These are phyloP conservation scores for Lippia alba DNA, from an alignment of 305 asterid species.

Conservation along the genomic window DNA sequence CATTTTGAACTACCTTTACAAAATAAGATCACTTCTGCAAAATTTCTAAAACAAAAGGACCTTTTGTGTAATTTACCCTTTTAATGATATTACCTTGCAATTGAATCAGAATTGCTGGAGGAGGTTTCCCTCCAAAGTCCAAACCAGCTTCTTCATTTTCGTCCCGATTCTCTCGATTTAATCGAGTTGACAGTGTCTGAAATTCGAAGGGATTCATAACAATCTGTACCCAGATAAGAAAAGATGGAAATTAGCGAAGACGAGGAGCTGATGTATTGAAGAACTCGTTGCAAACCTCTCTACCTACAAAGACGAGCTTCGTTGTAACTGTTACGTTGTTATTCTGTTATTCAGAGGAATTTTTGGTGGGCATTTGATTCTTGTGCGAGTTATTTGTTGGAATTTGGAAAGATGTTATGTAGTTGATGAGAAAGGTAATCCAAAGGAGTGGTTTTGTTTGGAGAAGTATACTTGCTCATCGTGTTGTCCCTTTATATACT, in stretches of 20 bases:
- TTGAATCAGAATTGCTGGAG: not conserved
- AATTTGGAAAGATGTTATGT: not conserved
- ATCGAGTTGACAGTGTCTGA: not conserved
- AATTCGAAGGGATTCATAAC: not conserved
- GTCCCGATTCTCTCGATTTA: not conserved
- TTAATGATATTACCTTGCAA: not conserved
- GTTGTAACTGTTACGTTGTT: not conserved
- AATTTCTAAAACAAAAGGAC: not conserved
- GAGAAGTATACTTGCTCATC: too few relatives aligned
- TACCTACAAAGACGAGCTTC: conserved; percentile 90
- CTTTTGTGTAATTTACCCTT: not conserved
- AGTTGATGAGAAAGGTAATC: too few relatives aligned
- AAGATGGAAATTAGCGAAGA: conserved; percentile 59
- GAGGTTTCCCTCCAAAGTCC: conserved; percentile 36
- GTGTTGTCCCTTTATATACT: too few relatives aligned
- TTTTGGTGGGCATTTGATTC: conserved; percentile 2
- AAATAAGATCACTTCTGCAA: not conserved
- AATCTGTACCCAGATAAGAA: not conserved
- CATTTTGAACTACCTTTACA: too few relatives aligned
- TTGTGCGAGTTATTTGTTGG: not conserved
- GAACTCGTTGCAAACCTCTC: conserved; percentile 85
- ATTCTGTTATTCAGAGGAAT: not conserved
- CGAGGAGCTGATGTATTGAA: conserved; percentile 79
- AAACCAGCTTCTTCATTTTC: not conserved
- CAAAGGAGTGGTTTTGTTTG: too few relatives aligned